These are phyloP conservation scores for Monosporozyma aquatica DNA, from an alignment of 805 yeast species.

Conservation along the genomic window DNA sequence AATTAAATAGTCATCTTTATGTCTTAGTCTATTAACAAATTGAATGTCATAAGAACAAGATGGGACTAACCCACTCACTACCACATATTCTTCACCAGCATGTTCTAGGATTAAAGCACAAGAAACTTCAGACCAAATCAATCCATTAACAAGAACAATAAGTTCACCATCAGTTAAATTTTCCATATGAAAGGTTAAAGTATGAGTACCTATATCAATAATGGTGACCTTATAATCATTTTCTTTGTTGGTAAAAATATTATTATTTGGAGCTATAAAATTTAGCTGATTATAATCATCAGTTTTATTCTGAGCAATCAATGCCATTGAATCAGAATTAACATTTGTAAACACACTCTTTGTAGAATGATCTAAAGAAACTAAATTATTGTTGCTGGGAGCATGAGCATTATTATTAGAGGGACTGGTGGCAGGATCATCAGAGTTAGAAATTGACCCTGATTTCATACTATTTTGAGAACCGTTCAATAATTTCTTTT, in stretches of 20 bases:
- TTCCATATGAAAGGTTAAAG: slow-evolving; percentile 42
- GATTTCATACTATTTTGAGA: slow-evolving; percentile 6
- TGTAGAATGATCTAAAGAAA: slow-evolving; percentile 2
- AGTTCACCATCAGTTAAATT: slow-evolving; percentile 37
- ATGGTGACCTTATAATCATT: slow-evolving; percentile 34
- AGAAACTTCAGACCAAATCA: slow-evolving; percentile 59
- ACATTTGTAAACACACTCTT: slow-evolving; percentile 25
- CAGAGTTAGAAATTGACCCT: background rate
- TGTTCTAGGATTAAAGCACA: slow-evolving; percentile 34
- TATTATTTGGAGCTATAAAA: slow-evolving; percentile 19
- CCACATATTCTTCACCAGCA: slow-evolving; percentile 41
- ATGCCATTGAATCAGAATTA: slow-evolving; percentile 30
- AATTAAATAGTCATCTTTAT: slow-evolving; percentile 29
- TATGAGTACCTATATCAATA: slow-evolving; percentile 43
- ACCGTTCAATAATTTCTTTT: slow-evolving; percentile 39
- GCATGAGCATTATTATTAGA: too few species aligned
- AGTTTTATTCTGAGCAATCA: slow-evolving; percentile 26
- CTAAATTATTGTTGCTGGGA: background rate
- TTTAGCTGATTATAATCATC: slow-evolving; percentile 27
- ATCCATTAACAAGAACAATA: slow-evolving; percentile 50
- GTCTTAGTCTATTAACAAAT: slow-evolving; percentile 32
- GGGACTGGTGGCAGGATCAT: background rate
- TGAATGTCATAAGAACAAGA: slow-evolving; percentile 53
- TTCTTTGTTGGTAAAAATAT: slow-evolving; percentile 26
- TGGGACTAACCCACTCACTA: slow-evolving; percentile 58